Evolutionary conservation across 1,284 basidiomycete species (phyloP).

Genomic region (Microbotryum saponariae): DNA sequence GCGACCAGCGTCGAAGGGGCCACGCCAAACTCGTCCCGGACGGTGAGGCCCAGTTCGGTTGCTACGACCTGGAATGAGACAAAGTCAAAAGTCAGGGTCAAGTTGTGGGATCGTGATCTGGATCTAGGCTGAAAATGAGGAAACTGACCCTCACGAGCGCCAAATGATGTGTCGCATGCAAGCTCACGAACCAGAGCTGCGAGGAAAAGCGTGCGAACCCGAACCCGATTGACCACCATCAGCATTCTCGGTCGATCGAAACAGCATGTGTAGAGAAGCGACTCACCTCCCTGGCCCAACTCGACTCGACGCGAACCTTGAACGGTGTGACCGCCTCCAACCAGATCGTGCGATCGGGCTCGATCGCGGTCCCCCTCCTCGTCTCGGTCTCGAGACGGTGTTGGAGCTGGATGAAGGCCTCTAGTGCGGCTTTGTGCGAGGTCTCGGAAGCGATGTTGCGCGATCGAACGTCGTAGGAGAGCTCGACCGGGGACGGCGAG

Average conservation of each 20-base stretch:
- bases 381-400: constrained; percentile 26
- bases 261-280: not conserved
- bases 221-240: not conserved
- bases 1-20: constrained; percentile 29
- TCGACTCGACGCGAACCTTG: constrained; percentile 62
- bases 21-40: constrained; percentile 32
- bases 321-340: constrained; percentile 71
- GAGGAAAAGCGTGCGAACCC: not conserved
- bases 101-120: too few relatives aligned
- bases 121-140: not conserved
- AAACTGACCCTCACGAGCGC: constrained; percentile 19
- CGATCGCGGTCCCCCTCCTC: constrained; percentile 31
- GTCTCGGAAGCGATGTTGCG: constrained; percentile 75
- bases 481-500: constrained; percentile 18
- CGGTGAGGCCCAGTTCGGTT: constrained; percentile 24
- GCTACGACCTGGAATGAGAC: constrained; percentile 7
- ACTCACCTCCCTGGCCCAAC: constrained; percentile 67
- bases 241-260: not conserved
- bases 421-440: constrained; percentile 55
- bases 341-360: constrained; percentile 53
- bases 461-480: constrained; percentile 65
- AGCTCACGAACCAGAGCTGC: constrained; percentile 73
- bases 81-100: not conserved
- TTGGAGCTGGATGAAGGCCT: constrained; percentile 49
- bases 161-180: constrained; percentile 54